A percentile compares a stretch with the other conserved stretches of the same genome.
Conservation (phyloP, 2,329 filamentous ascomycete genomes). For the Colletotrichum cereale region DNA sequence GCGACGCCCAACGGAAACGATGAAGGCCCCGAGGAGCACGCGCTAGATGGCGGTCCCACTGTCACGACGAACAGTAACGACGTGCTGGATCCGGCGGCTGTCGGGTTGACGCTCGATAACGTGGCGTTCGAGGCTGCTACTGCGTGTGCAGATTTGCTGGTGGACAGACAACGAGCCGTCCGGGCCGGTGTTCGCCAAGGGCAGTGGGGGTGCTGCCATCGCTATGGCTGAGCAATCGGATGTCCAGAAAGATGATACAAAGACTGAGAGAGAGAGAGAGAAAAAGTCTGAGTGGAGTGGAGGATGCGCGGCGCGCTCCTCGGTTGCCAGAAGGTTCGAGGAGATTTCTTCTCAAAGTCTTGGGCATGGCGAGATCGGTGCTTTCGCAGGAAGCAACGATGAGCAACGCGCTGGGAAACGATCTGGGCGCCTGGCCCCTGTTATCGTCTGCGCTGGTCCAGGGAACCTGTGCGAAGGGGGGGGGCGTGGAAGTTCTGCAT, state of each 20-base stretch:
- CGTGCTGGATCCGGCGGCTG: slow-evolving; percentile 16
- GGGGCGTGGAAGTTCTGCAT: neutral
- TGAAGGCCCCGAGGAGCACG: slow-evolving; percentile 56
- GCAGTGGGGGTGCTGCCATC: slow-evolving; percentile 6
- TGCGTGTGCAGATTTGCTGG: neutral
- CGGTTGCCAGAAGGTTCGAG: neutral
- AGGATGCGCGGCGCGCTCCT: neutral
- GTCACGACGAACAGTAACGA: slow-evolving; percentile 7
- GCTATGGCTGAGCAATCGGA: slow-evolving; percentile 10
- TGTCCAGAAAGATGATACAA: slow-evolving; percentile 7
- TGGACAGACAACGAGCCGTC: neutral
- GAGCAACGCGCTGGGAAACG: neutral
- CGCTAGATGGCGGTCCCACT: neutral
- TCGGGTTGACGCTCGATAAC: slow-evolving; percentile 14
- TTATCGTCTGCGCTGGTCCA: neutral
- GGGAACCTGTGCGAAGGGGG: neutral
- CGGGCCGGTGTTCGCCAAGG: slow-evolving; percentile 2
- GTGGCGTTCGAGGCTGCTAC: slow-evolving; percentile 13
- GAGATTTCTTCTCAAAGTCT: neutral
- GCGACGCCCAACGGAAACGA: slow-evolving; percentile 57
- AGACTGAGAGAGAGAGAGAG: neutral
- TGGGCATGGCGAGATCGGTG: neutral
- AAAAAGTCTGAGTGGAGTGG: neutral
- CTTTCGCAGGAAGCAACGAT: no score
- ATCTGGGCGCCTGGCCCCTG: neutral